Evolutionary conservation across 225 moss, liverwort and hornwort genomes (phyloP).

Genomic region (Polytrichum commune): DNA sequence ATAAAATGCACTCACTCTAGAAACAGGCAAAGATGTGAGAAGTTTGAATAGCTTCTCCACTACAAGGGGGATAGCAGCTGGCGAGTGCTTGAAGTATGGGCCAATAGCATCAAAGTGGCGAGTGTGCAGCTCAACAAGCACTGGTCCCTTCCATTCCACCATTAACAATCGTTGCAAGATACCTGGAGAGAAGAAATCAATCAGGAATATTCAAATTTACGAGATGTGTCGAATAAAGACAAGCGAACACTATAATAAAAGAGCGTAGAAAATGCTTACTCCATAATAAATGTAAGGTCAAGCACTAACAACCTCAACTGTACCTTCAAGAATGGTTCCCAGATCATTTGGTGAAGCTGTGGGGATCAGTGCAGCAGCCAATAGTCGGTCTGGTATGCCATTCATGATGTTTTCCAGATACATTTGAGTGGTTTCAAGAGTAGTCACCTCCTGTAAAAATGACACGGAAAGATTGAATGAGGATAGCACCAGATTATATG

Average conservation of each 20-base stretch:
- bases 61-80: slow-evolving; percentile 65
- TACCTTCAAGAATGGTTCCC: slow-evolving; percentile 73
- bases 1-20: slow-evolving; percentile 34
- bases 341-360: slow-evolving; percentile 52
- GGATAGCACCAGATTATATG: too few relatives aligned
- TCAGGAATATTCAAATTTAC: not conserved
- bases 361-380: slow-evolving; percentile 52
- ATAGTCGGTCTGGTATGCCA: slow-evolving; percentile 70
- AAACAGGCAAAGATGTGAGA: slow-evolving; percentile 63
- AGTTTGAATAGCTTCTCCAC: slow-evolving; percentile 83
- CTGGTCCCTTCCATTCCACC: slow-evolving; percentile 66
- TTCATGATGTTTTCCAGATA: slow-evolving; percentile 81
- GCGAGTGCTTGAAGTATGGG: slow-evolving; percentile 72
- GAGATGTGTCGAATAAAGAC: too few relatives aligned
- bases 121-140: slow-evolving; percentile 84
- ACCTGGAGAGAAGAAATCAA: slow-evolving; percentile 27
- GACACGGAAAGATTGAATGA: slow-evolving; percentile 8
- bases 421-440: slow-evolving; percentile 71
- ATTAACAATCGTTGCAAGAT: slow-evolving; percentile 66
- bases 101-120: slow-evolving; percentile 91
- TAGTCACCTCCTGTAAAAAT: slow-evolving; percentile 45
- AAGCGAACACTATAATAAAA: too few relatives aligned
- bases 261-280: too few relatives aligned
- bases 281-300: too few relatives aligned
- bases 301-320: not conserved